Evolutionary conservation across 169 alveolate genomes (phyloP).

Genomic region (Theileria equi): DNA sequence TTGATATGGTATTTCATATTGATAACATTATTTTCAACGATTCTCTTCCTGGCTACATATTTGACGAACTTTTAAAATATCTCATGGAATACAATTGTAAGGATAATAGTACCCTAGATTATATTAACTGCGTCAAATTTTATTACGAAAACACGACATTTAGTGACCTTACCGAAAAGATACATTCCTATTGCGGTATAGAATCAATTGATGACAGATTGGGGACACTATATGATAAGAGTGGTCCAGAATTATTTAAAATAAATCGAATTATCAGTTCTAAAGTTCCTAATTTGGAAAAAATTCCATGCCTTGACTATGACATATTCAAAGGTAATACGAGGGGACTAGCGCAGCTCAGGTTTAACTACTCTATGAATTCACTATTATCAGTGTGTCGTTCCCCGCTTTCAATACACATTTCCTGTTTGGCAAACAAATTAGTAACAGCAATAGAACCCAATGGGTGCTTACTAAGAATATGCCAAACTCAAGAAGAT

Average conservation of each 20-base stretch:
- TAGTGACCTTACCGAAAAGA: conserved; percentile 4
- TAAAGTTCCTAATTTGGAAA: neutral
- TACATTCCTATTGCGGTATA: neutral
- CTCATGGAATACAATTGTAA: neutral
- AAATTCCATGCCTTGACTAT: conserved; percentile 28
- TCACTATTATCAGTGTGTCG: conserved; percentile 14
- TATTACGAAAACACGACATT: conserved; percentile 13
- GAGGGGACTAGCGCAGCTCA: conserved; percentile 24
- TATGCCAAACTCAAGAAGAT: conserved; percentile 18
- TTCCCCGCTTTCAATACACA: conserved; percentile 28
- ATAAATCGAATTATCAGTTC: neutral
- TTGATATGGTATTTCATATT: neutral
- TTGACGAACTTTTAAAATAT: conserved; percentile 26
- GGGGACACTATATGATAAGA: neutral
- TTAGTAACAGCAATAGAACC: conserved; percentile 12
- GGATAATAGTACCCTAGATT: neutral
- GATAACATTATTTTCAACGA: conserved; percentile 15
- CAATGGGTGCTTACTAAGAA: conserved; percentile 1
- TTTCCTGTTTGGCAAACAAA: conserved; percentile 8
- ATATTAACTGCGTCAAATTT: conserved; percentile 3
- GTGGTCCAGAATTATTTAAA: conserved; percentile 5
- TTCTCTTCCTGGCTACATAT: conserved; percentile 24
- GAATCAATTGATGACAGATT: neutral
- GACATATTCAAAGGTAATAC: conserved; percentile 23
- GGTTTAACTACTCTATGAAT: conserved; percentile 40